Percentiles rank a stretch among this genome's conserved stretches.
Evolutionary conservation across 2,329 filamentous ascomycete genomes (phyloP).

Genomic region (Huntiella moniliformis): DNA sequence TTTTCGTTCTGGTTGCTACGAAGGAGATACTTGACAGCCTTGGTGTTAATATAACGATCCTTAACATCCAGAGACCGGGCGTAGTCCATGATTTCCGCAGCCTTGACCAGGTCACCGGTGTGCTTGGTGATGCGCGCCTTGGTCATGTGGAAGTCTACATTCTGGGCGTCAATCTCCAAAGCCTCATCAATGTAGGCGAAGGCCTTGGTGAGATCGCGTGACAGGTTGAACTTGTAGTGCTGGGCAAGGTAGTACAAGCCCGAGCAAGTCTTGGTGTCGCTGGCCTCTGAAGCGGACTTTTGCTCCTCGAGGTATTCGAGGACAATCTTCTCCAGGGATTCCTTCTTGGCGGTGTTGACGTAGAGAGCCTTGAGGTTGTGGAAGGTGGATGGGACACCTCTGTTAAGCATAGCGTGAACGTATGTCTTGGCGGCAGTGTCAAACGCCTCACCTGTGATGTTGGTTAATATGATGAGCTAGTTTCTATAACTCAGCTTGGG

Average conservation of each 20-base stretch:
- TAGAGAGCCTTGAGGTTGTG: conserved; percentile 93
- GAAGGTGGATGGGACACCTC: conserved; percentile 89
- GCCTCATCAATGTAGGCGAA: conserved; percentile 68
- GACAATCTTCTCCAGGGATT: conserved; percentile 55
- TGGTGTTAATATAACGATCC: conserved; percentile 96
- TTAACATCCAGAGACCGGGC: conserved; percentile 71
- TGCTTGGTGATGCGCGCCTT: conserved; percentile 93
- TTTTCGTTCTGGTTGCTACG: conserved; percentile 79
- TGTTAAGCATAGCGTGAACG: conserved; percentile 66
- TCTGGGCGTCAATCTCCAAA: conserved; percentile 58
- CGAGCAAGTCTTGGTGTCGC: conserved; percentile 18
- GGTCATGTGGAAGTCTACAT: conserved; percentile 85
- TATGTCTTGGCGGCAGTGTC: conserved; percentile 59
- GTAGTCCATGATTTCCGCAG: conserved; percentile 72
- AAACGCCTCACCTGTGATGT: conserved; percentile 51
- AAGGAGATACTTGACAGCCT: conserved; percentile 90
- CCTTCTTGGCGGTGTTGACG: conserved; percentile 55
- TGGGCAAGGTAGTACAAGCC: conserved; percentile 88
- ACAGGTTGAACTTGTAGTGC: conserved; percentile 86
- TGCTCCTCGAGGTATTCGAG: conserved; percentile 50
- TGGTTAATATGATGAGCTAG: not conserved
- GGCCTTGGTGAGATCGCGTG: conserved; percentile 67
- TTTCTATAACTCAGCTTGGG: conserved; percentile 10
- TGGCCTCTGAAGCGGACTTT: conserved; percentile 39
- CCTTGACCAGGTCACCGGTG: conserved; percentile 57